Base-by-base conservation (phyloP, 768 basidiomycete species). In the Trametes villosa region DNA sequence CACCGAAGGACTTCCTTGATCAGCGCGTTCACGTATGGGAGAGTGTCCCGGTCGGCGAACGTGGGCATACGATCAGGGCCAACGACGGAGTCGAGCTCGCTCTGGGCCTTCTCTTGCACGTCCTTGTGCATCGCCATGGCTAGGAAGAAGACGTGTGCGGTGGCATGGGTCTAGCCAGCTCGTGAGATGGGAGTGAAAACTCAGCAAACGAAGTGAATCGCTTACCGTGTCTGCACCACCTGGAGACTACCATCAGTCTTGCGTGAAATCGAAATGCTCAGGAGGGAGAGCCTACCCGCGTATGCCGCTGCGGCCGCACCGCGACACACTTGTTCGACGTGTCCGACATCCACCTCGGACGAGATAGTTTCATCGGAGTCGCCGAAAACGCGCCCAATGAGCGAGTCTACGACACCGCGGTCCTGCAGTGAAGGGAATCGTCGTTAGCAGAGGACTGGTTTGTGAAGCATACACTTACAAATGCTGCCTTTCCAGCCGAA, bases 401-500 rank as follows among this genome's bases (percentile, higher is more conserved):
- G 38, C 9, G 56, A 57, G 9, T 62, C 56, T 1, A 34, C 20
- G 17, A 40, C 22, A 6, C 49, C 48, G 4, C 20, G 47, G 12
- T 29, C 50, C 45, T 53, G 15, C 42, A 15, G 22, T 34, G 26
- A 15, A 27, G 33, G 13, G 9, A n/a, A 26, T 45, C 2, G 17
- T 33, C 22, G 20, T 0, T 12, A 17, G 2, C 22, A 18, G 3
- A 1, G 7, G 17, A 18, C 15, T n/a, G 9, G 4, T 4, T 9
- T 1, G 12, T 31, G 6, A 40, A n/a, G 51, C 9, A 9, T 2
- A 2, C 22, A 53, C 55, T 26, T 42, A 88, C 89, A 73, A 88
- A 79, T 55, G 78, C 80, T 15, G 76, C 75, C 72, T 83, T 82
- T 45, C 85, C 80, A 48, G 76, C 83, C 41, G 82, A 79, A 57